A percentile compares a stretch with the other conserved stretches of the same genome.
phyloP scores from a whole-genome alignment of 2,329 filamentous ascomycete genomes.

The Xylariaceae sp. region DNA sequence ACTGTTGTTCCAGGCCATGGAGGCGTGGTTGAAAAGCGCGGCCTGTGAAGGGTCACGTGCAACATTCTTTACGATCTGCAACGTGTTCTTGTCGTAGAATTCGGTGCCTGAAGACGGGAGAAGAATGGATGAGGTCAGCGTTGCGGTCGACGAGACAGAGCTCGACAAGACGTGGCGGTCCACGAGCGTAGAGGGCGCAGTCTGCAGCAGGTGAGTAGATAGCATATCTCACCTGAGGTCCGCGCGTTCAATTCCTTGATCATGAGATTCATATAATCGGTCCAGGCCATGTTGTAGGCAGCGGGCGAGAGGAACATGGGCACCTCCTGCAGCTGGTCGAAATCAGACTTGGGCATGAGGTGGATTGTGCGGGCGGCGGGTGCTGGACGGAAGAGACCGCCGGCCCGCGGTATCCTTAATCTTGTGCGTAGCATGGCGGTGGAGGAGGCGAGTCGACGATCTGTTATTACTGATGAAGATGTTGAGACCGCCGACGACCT shows the following conservation, averaged over 20 bases:
- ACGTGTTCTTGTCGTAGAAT: constrained; percentile 56
- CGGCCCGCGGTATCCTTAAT: constrained; percentile 48
- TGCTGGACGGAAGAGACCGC: constrained; percentile 34
- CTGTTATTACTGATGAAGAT: constrained; percentile 5
- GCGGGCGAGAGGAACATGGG: constrained; percentile 66
- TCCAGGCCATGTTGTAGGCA: constrained; percentile 75
- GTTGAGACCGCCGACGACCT: constrained; percentile 6
- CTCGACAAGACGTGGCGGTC: constrained; percentile 7
- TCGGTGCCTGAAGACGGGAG: constrained; percentile 51
- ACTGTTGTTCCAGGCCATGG: constrained; percentile 88
- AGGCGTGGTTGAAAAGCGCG: constrained; percentile 89
- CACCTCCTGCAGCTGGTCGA: constrained; percentile 44
- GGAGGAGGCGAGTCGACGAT: constrained; percentile 17
- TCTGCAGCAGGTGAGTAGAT: not conserved
- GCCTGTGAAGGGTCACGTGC: constrained; percentile 77
- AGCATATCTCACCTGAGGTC: constrained; percentile 59
- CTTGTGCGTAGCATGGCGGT: constrained; percentile 50
- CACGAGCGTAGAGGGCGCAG: no score
- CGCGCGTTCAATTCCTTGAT: constrained; percentile 72
- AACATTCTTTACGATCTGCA: constrained; percentile 67
- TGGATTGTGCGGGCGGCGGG: constrained; percentile 41
- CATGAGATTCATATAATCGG: constrained; percentile 72
- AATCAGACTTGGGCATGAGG: constrained; percentile 42
- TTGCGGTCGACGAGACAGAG: not conserved
- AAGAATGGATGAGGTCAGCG: not conserved